Percentiles rank a stretch among this genome's conserved stretches.
Evolutionary conservation across 2,329 filamentous ascomycete genomes (phyloP).

Genomic region (Botrytis porri): DNA sequence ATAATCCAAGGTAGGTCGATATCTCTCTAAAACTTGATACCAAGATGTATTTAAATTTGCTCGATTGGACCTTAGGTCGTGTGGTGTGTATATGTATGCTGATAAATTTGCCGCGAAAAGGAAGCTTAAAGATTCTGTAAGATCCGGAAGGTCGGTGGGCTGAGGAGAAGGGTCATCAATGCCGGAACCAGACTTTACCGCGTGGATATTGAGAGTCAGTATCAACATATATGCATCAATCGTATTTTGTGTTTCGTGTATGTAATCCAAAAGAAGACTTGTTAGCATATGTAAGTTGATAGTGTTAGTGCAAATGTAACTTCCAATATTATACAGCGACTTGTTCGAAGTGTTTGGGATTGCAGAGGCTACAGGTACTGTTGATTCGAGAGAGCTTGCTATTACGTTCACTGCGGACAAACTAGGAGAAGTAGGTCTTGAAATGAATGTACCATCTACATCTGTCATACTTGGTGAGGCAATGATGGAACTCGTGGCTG

Average conservation of each 20-base stretch:
- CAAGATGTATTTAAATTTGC: conserved; percentile 56
- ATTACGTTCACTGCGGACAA: background rate
- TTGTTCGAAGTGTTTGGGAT: conserved; percentile 27
- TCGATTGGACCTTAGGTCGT: conserved; percentile 49
- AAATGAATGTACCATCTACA: background rate
- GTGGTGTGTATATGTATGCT: conserved; percentile 53
- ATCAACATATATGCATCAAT: conserved; percentile 52
- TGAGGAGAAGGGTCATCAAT: conserved; percentile 45
- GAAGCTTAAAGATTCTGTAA: conserved; percentile 45
- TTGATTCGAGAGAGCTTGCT: conserved; percentile 26
- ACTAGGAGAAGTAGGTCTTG: background rate
- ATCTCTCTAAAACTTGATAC: conserved; percentile 45
- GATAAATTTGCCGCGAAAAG: conserved; percentile 48
- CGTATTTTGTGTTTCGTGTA: conserved; percentile 51
- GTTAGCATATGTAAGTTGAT: conserved; percentile 51
- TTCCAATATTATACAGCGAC: conserved; percentile 48
- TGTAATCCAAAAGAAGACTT: conserved; percentile 50
- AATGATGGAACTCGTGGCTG: background rate
- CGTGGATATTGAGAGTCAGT: conserved; percentile 58
- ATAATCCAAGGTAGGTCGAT: conserved; percentile 51
- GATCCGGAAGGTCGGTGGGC: conserved; percentile 44
- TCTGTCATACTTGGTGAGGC: background rate
- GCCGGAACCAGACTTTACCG: conserved; percentile 45
- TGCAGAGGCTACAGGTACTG: conserved; percentile 24
- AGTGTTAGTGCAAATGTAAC: conserved; percentile 52